These are phyloP conservation scores for Zymoseptoria pseudotritici DNA, from an alignment of 2,329 filamentous ascomycete species.

Conservation along the genomic window DNA sequence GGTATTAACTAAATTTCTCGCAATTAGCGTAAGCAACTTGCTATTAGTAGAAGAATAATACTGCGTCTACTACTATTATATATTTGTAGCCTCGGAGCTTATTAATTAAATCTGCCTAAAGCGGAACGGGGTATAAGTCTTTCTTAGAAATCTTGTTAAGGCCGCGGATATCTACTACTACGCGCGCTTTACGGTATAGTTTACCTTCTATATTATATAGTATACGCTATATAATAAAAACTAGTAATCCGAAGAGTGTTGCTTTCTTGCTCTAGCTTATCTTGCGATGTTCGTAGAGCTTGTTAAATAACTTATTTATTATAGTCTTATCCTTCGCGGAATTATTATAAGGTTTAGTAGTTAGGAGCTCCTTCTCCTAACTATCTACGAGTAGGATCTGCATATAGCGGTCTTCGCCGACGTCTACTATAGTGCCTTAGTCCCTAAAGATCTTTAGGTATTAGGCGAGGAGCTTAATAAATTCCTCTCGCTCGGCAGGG, in stretches of 20 bases:
- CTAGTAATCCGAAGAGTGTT: neutral
- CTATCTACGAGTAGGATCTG: neutral
- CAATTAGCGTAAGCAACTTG: neutral
- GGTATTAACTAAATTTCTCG: conserved; percentile 4
- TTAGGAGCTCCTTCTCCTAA: neutral
- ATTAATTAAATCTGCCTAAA: neutral
- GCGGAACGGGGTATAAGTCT: neutral
- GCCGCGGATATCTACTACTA: neutral
- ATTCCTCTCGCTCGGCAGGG: neutral
- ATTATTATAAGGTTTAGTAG: neutral
- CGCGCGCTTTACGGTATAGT: neutral
- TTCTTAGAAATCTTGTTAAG: neutral
- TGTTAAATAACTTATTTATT: neutral
- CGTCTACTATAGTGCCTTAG: neutral
- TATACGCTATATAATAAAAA: neutral
- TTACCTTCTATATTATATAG: neutral
- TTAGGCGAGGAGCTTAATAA: neutral
- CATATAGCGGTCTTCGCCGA: neutral
- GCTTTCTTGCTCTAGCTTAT: neutral
- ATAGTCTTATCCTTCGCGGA: neutral
- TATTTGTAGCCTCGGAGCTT: neutral
- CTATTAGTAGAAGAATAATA: conserved; percentile 4
- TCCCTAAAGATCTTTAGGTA: neutral
- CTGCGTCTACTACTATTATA: conserved; percentile 1
- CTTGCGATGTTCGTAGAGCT: neutral